These are phyloP conservation scores for Amniculicola lignicola DNA, from an alignment of 495 filamentous ascomycete genomes.

Conservation along the genomic window DNA sequence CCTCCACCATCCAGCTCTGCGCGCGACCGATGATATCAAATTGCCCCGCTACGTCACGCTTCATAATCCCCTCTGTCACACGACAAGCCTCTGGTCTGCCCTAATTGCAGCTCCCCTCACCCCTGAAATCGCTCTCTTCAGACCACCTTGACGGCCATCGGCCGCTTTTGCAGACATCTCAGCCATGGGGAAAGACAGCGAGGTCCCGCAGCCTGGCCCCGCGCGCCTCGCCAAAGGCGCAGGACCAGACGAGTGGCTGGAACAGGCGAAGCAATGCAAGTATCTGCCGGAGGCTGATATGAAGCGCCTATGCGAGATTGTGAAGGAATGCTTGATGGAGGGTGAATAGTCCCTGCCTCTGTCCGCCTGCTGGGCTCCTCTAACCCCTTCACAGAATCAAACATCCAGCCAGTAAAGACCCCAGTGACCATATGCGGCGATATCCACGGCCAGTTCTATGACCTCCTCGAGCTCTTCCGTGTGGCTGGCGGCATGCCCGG, in stretches of 20 bases:
- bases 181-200: constrained; percentile 52
- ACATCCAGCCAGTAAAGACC: constrained; percentile 92
- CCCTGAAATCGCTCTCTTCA: not conserved
- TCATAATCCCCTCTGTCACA: constrained; percentile 27
- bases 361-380: not conserved
- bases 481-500: constrained; percentile 94
- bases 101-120: constrained; percentile 5
- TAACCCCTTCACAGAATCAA: constrained; percentile 75
- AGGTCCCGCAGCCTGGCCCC: constrained; percentile 83
- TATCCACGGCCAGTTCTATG: constrained; percentile 99
- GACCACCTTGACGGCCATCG: not conserved
- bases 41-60: constrained; percentile 22
- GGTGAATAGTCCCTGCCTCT: constrained; percentile 49
- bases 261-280: constrained; percentile 91
- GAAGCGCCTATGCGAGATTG: constrained; percentile 98
- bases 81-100: constrained; percentile 12
- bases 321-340: constrained; percentile 98
- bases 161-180: too few species aligned
- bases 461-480: constrained; percentile 92
- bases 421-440: constrained; percentile 98
- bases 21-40: constrained; percentile 22
- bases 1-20: not conserved
- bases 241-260: constrained; percentile 93
- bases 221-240: constrained; percentile 77
- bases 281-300: constrained; percentile 93